Evolutionary conservation across 345 rosid genomes (phyloP), one percentile per base, ranked within the genome.

Genomic region (Aquilaria sinensis): DNA sequence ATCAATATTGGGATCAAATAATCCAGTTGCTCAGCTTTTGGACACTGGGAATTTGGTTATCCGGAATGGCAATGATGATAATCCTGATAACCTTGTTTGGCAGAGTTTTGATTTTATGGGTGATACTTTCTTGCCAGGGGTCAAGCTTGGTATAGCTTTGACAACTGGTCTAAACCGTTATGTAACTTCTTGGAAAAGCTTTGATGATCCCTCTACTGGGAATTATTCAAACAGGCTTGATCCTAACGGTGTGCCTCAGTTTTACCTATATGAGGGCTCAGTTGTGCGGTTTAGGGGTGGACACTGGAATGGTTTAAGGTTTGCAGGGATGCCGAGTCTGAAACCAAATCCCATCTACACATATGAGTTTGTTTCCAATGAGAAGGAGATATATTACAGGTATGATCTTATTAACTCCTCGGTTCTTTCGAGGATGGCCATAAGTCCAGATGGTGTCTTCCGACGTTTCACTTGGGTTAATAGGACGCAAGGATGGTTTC

Each of bases 81-180:
- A 49, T 23, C 54, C 34, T 1, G 65, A 53, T 3, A 53, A 15
- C 30, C 34, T 23, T 30, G 5, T 63, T 5, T 73, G 72, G 72
- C 76, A 72, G 64, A 72, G 76, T 43, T 72, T 72, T 72, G 76
- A 59, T 47, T 33, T 64, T 65, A 67, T 71, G 10, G 53, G 56
- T 47, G 68, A 74, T 53, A 69, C 70, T 3, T 52, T 64, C 13
- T 48, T 74, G 51, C 70, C 77, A 14, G 67, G 65, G 2, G 65
- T 69, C 65, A 56, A 65, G 50, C 33, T 12, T 23, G 74, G 78
- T 2, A 10, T 65, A 29, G 10, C 65, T 48, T 45, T 57, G 9
- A 56, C 9, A 7, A 65, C 67, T 0, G 68, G 74, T 5, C 13
- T 54, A 2, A 61, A 70, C 5, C n/a, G 74, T 31, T 6, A 6